These are phyloP conservation scores for Hordeum pubiflorum DNA, from an alignment of 202 grass and related monocot species.

Conservation along the genomic window DNA sequence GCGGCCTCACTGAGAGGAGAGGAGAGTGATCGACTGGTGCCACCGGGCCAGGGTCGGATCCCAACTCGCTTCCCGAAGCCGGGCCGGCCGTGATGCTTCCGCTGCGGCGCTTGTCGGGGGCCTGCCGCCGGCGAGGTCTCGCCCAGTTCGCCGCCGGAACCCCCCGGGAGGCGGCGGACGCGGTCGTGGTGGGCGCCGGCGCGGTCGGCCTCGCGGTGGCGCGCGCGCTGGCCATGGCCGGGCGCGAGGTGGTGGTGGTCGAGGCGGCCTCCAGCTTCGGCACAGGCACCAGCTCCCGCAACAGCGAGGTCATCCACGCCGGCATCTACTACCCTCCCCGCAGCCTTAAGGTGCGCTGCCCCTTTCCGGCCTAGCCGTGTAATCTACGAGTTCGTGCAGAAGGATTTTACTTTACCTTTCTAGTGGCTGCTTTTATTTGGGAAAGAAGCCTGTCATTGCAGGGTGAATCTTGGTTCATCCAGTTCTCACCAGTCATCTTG, in stretches of 20 bases:
- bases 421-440: background rate
- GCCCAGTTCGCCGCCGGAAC: constrained; percentile 16
- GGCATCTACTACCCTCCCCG: constrained; percentile 76
- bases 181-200: constrained; percentile 78
- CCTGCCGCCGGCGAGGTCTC: constrained; percentile 13
- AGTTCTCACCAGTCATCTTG: background rate
- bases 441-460: background rate
- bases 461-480: background rate
- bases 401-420: background rate
- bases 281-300: constrained; percentile 87
- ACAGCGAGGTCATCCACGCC: constrained; percentile 94
- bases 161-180: constrained; percentile 56
- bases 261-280: constrained; percentile 75
- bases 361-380: background rate
- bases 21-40: background rate
- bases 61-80: background rate
- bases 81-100: constrained; percentile 30
- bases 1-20: too few relatives aligned
- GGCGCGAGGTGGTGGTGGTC: constrained; percentile 75
- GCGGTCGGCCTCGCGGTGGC: constrained; percentile 72
- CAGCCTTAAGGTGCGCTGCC: constrained; percentile 55
- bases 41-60: background rate
- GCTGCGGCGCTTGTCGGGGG: constrained; percentile 19
- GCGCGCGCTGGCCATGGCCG: constrained; percentile 62
- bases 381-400: background rate